Base-by-base conservation (phyloP, 2,329 filamentous ascomycete genomes). In the Neonectria punicea region DNA sequence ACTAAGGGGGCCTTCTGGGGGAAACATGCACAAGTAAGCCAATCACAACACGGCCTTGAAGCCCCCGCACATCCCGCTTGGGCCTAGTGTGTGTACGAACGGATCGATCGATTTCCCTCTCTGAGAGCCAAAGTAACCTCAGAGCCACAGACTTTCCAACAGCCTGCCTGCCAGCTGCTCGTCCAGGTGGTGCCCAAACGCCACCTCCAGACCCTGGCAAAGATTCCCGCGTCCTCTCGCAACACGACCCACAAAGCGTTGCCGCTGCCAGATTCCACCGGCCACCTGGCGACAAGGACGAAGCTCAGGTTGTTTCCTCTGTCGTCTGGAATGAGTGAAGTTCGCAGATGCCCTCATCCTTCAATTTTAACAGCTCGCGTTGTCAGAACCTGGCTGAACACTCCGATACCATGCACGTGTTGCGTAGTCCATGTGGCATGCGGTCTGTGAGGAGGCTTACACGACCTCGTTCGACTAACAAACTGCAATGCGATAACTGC, bases 81-180 rank as follows among this genome's bases (percentile, higher is more conserved):
- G 56, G 41, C 1, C 67, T 74, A 68, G 69, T 58, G 50, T 65
- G 53, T 65, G 68, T 67, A 62, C 70, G 61, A 71, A 65, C 65
- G 61, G 68, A 74, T 74, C 71, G 72, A 74, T 74, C 73, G 73
- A 67, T 70, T 65, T 49, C 60, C 66, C 55, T 54, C 51, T 63
- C 61, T 51, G 64, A 61, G 54, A 36, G 14, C 13, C 14, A 41
- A 18, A 41, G 39, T 5, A 41, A 18, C 39, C 6, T 41, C 16
- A 18, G 7, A 18, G 10, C n/a, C 13, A 7, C 36, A 41, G 16
- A 16, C 5, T 14, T 18, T 10, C 10, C 7, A 4, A 14, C 1
- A 4, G 14, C 4, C 39, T 41, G 39, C 16, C 39, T 18, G 11
- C 58, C 47, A 53, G 14, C 58, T 18, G 14, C 58, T 18, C 30